These are phyloP conservation scores for Lithospermum erythrorhizon DNA, from an alignment of 257 asterid species.

Conservation along the genomic window DNA sequence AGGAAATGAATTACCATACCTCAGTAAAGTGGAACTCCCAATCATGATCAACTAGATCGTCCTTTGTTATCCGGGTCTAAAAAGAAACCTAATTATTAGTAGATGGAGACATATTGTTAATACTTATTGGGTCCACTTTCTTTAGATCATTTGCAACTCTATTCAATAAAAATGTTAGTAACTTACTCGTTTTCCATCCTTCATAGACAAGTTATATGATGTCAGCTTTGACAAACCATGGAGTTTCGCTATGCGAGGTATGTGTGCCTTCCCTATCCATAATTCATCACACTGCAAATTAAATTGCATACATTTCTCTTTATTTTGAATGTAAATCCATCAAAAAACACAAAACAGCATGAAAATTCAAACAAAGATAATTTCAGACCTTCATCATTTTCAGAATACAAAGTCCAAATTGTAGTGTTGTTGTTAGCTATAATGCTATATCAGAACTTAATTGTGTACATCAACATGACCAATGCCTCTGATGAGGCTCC, in stretches of 20 bases:
- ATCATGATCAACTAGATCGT: slow-evolving; percentile 58
- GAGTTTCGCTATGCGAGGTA: slow-evolving; percentile 55
- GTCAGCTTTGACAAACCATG: slow-evolving; percentile 43
- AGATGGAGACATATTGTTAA: not conserved
- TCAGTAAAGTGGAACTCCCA: slow-evolving; percentile 72
- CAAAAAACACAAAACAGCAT: too few relatives aligned
- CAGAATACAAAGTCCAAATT: too few relatives aligned
- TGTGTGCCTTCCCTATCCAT: slow-evolving; percentile 71
- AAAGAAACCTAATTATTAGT: slow-evolving; percentile 17
- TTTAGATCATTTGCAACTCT: not conserved
- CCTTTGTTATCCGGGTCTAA: slow-evolving; percentile 56
- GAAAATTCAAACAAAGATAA: too few relatives aligned
- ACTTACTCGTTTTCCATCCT: slow-evolving; percentile 71
- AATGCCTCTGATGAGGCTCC: too few relatives aligned
- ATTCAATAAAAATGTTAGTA: not conserved
- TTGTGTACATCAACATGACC: too few relatives aligned
- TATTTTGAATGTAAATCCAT: not conserved
- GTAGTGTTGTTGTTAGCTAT: too few relatives aligned
- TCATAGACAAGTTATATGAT: slow-evolving; percentile 46
- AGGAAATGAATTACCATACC: slow-evolving; percentile 24
- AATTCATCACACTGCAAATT: slow-evolving; percentile 55
- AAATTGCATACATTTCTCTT: not conserved
- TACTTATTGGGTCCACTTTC: not conserved
- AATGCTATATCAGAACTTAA: too few relatives aligned
- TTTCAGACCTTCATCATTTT: too few relatives aligned